Evolutionary conservation across 2,329 filamentous ascomycete species (phyloP), one percentile per base, ranked within the genome.

Genomic region (Aspergillus calidoustus): DNA sequence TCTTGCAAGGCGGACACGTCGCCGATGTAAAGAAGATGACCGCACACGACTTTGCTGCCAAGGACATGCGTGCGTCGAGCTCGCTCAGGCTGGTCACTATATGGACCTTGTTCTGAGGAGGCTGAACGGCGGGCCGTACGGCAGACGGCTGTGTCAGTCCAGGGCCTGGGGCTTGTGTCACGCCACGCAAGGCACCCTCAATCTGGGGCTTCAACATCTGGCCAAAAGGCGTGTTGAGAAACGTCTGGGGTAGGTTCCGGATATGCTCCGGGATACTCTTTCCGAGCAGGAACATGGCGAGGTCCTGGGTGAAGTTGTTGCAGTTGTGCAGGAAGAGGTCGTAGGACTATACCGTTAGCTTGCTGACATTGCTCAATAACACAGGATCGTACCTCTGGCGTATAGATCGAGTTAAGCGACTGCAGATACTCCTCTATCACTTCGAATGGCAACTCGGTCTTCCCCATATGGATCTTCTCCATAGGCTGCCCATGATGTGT

Each of bases 221-320:
- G 1, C 95, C 95, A 71, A 97, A 90, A 0, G 92, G 92, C 0
- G 92, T 95, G 61, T 91, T 87, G 13, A 98, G 83, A 8, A 98
- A 93, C 1, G 89, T 90, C 71, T 93, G 85, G 0, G 94, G 94
- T 73, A 98, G 88, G 67, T 89, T 92, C 31, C 87, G 86, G 67
- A 99, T 98, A 70, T 96, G 89, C 1, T 89, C 85, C 0, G 95
- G 95, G 62, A 98, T 98, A 3, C 92, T 91, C 68, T 89, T 91
- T 23, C 95, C 94, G 1, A 97, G 82, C 0, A 98, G 82, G 66
- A 98, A 98, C 76, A 91, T 95, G 65, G 92, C 83, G 67, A 98
- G 89, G 64, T 97, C 93, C 72, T 98, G 94, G 3, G 91, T 92
- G 77, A 98, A 99, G 77, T 97, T 97, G 80, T 98, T 99, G 81